A percentile compares a stretch with the other conserved stretches of the same genome.
These are phyloP conservation scores for Colletotrichum filicis DNA, from an alignment of 2,329 filamentous ascomycete species.

Conservation along the genomic window DNA sequence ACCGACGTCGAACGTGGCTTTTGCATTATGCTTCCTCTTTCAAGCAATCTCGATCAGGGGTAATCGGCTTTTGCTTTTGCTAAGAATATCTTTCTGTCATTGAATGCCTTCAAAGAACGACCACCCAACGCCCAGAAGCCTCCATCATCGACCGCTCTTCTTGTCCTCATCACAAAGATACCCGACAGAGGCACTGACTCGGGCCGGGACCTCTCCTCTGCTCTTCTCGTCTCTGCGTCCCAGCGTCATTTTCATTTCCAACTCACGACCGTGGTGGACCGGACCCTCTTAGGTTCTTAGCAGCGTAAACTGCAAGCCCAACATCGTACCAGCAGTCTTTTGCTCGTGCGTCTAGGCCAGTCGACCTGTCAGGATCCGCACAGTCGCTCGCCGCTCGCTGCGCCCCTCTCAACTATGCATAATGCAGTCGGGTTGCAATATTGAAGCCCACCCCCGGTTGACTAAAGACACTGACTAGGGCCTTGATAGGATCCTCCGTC, in stretches of 20 bases:
- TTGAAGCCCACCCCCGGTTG: not conserved
- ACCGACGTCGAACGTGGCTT: not conserved
- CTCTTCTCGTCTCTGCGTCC: not conserved
- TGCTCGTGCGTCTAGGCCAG: conserved; percentile 5
- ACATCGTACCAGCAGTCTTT: not conserved
- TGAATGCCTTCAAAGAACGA: not conserved
- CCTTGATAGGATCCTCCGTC: not conserved
- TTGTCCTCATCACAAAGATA: conserved; percentile 12
- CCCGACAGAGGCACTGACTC: not conserved
- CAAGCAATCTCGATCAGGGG: conserved; percentile 11
- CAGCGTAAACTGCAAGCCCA: not conserved
- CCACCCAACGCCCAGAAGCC: conserved; percentile 2
- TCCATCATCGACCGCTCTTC: not conserved
- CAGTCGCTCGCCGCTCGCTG: not conserved
- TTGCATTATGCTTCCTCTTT: not conserved
- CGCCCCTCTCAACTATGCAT: not conserved
- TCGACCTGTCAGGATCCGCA: conserved; percentile 15
- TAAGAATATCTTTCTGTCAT: conserved; percentile 16
- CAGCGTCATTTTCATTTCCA: not conserved
- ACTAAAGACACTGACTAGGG: not conserved
- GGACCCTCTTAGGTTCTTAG: not conserved
- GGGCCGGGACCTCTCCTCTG: not conserved
- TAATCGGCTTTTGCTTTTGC: not conserved
- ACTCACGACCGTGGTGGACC: not conserved
- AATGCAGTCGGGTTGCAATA: conserved; percentile 7